Conservation (phyloP, 2,329 filamentous ascomycete genomes). For the Tolypocladium inflatum region DNA sequence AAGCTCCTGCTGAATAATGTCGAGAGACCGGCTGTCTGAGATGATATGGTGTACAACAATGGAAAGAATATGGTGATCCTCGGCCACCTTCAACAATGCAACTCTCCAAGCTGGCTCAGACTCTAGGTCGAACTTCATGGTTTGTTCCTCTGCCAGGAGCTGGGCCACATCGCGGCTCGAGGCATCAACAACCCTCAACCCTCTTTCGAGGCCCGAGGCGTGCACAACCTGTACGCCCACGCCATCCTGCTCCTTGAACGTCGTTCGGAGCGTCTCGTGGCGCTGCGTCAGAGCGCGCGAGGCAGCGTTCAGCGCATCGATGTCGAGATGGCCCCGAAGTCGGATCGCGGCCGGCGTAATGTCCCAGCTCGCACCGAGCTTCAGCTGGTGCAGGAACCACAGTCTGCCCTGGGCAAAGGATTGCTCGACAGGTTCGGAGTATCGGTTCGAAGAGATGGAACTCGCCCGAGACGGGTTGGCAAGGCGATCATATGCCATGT, state of each 20-base stretch:
- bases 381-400: constrained; percentile 13
- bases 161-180: background rate
- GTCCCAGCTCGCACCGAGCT: constrained; percentile 6
- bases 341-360: no score
- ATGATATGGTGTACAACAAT: constrained; percentile 20
- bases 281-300: constrained; percentile 10
- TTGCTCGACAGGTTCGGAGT: constrained; percentile 9
- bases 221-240: no score
- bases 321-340: no score
- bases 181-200: background rate
- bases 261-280: constrained; percentile 11
- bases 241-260: constrained; percentile 2
- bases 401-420: constrained; percentile 9
- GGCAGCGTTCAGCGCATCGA: constrained; percentile 1
- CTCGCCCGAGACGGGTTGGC: no score
- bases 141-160: constrained; percentile 6
- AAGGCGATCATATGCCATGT: no score
- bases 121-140: constrained; percentile 11
- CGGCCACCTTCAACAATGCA: constrained; percentile 3
- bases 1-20: constrained; percentile 12
- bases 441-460: no score
- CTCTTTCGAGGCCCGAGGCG: no score
- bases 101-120: constrained; percentile 13
- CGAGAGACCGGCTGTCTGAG: constrained; percentile 18
- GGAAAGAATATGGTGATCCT: constrained; percentile 11